Conservation (phyloP, 148 eudicot genomes). For the Chenopodium album region DNA sequence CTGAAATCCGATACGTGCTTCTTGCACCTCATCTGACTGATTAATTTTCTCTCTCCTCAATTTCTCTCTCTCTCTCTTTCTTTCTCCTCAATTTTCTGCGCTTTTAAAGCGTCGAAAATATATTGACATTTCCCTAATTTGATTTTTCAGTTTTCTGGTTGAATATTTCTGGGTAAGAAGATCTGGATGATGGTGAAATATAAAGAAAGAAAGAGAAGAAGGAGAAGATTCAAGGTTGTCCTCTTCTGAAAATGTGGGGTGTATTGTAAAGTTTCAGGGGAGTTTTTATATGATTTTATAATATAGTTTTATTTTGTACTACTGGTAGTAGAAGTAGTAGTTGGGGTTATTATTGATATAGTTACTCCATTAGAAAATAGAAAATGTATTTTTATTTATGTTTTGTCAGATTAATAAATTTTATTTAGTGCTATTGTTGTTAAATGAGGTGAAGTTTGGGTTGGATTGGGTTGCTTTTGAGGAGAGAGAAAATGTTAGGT, state of each 20-base stretch:
- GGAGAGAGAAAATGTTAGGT: not conserved
- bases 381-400: not conserved
- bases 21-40: slow-evolving; percentile 67
- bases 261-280: too few species aligned
- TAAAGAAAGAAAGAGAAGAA: not conserved
- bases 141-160: not conserved
- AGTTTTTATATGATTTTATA: too few species aligned
- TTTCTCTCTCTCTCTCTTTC: not conserved
- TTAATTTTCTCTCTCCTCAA: not conserved
- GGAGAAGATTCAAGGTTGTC: slow-evolving; percentile 4
- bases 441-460: too few species aligned
- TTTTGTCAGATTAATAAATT: not conserved
- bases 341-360: slow-evolving; percentile 1
- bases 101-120: not conserved
- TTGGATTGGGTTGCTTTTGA: not conserved
- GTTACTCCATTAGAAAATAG: not conserved
- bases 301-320: too few species aligned
- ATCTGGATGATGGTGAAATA: slow-evolving; percentile 23
- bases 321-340: not conserved
- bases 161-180: slow-evolving; percentile 7
- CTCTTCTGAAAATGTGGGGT: not conserved
- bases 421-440: not conserved
- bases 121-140: not conserved
- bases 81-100: not conserved
- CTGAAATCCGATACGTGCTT: slow-evolving; percentile 58